These are phyloP conservation scores for Pseudocercospora fijiensis DNA, from an alignment of 2,329 filamentous ascomycete species.

Conservation along the genomic window DNA sequence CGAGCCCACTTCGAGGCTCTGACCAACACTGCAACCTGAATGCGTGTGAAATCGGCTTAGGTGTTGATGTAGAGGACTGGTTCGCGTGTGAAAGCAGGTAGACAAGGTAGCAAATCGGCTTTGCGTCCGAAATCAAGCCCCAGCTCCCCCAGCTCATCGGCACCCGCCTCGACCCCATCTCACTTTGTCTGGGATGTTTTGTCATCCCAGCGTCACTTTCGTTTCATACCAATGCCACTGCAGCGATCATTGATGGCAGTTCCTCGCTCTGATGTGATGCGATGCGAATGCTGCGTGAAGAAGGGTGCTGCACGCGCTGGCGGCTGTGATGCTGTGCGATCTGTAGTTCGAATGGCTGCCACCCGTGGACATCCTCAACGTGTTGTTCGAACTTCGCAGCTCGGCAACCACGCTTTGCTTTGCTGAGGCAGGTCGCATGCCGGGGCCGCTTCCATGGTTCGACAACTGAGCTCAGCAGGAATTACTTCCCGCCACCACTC, in stretches of 20 bases:
- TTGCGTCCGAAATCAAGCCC: neutral
- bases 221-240: neutral
- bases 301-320: neutral
- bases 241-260: slow-evolving; percentile 1
- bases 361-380: neutral
- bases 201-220: neutral
- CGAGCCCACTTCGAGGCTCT: too few species aligned
- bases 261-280: neutral
- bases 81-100: slow-evolving; percentile 1
- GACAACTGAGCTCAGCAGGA: slow-evolving; percentile 2
- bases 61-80: neutral
- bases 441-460: neutral
- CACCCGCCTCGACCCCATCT: neutral
- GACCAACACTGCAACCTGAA: too few species aligned
- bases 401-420: slow-evolving; percentile 1
- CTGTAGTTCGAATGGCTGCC: neutral
- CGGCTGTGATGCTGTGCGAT: neutral
- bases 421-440: neutral
- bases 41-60: too few species aligned
- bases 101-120: neutral
- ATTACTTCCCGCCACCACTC: neutral
- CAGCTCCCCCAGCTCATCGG: neutral
- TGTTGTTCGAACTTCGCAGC: neutral
- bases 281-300: neutral
- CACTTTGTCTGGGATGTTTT: neutral